Conservation (phyloP, 768 basidiomycete genomes). For the Boletus tomentosulus region DNA sequence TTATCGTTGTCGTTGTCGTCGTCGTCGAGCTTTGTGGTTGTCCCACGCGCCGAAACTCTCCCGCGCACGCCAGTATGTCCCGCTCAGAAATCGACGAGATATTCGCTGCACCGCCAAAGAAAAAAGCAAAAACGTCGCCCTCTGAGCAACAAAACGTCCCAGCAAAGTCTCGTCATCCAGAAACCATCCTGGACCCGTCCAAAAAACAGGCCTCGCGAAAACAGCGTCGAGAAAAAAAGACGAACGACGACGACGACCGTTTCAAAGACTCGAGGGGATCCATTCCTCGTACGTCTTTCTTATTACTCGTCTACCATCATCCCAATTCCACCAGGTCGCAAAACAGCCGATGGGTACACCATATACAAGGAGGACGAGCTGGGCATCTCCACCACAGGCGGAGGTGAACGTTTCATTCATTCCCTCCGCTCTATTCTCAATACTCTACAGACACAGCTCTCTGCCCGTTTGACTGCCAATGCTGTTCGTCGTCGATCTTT, state of each 20-base stretch:
- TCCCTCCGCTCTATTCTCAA: conserved; percentile 12
- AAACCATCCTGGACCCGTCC: conserved; percentile 69
- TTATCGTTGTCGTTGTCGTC: conserved; percentile 11
- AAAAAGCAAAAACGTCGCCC: conserved; percentile 29
- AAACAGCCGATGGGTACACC: conserved; percentile 74
- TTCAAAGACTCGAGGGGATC: conserved; percentile 77
- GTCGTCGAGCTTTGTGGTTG: conserved; percentile 4
- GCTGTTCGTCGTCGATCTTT: conserved; percentile 53
- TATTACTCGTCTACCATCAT: conserved; percentile 8
- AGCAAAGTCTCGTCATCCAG: conserved; percentile 30
- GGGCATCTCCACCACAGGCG: conserved; percentile 60
- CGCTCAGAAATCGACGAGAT: conserved; percentile 86
- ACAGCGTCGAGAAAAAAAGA: conserved; percentile 28
- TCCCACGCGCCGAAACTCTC: conserved; percentile 19
- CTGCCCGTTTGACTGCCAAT: conserved; percentile 88
- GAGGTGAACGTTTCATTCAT: conserved; percentile 49
- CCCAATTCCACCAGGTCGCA: conserved; percentile 49
- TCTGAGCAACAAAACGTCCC: not conserved
- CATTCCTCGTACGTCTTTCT: conserved; percentile 52
- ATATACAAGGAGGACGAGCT: conserved; percentile 85
- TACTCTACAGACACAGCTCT: conserved; percentile 65
- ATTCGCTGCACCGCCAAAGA: conserved; percentile 55
- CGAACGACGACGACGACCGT: conserved; percentile 33
- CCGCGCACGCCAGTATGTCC: conserved; percentile 29
- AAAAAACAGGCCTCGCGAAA: conserved; percentile 30